phyloP scores from a whole-genome alignment of 176 grass and related monocot species.

The Miscanthus lutarioriparius region DNA sequence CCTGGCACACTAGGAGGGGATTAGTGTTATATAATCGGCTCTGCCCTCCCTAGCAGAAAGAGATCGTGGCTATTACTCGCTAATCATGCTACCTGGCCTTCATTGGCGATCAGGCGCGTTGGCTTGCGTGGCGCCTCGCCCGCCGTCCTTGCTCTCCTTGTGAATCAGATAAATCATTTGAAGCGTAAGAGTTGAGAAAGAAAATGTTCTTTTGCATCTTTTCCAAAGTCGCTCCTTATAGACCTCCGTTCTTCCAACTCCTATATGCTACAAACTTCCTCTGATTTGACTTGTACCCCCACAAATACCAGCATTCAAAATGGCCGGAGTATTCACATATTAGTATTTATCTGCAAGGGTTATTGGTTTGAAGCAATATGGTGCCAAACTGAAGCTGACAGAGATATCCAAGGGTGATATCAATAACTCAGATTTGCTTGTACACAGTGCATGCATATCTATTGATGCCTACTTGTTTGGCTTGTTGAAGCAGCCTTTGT shows the following conservation, averaged over 20 bases:
- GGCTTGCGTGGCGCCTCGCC: no score
- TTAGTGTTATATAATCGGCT: no score
- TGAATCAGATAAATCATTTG: background rate
- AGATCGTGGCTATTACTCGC: no score
- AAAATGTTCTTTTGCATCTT: no score
- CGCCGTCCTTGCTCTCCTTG: no score
- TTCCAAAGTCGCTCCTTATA: background rate
- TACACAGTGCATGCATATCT: background rate
- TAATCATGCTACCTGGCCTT: no score
- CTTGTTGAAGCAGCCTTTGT: background rate
- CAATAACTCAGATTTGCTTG: background rate
- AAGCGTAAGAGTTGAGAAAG: background rate
- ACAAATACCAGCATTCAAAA: background rate
- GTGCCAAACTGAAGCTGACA: background rate
- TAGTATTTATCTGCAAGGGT: no score
- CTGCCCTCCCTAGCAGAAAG: no score
- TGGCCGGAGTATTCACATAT: background rate
- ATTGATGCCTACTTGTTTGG: slow-evolving; percentile 6
- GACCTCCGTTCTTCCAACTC: background rate
- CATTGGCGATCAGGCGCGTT: no score
- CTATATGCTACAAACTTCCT: background rate
- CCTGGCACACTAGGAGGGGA: no score
- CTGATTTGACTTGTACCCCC: background rate
- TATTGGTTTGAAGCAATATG: background rate
- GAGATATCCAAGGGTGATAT: background rate